Evolutionary conservation across 805 yeast species (phyloP).

Genomic region (Maudiozyma barnettii): DNA sequence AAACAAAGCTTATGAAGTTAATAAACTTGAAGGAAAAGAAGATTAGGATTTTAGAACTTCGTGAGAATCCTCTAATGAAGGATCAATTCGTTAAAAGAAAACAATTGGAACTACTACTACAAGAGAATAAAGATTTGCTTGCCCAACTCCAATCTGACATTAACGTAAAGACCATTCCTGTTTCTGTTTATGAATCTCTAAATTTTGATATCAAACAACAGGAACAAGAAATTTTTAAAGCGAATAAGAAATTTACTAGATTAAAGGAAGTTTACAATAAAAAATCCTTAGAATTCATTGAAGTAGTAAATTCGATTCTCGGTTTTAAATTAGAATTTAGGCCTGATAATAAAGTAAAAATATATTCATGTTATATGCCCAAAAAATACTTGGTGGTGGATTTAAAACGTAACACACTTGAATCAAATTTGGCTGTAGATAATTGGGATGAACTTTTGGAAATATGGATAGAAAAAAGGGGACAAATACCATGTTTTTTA

Average conservation of each 20-base stretch:
- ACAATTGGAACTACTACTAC: slow-evolving; percentile 40
- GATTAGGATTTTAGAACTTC: slow-evolving; percentile 48
- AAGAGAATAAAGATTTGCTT: slow-evolving; percentile 52
- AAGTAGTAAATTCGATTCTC: slow-evolving; percentile 53
- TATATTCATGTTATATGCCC: slow-evolving; percentile 39
- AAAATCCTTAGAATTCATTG: slow-evolving; percentile 63
- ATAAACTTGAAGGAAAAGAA: slow-evolving; percentile 31
- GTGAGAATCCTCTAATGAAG: slow-evolving; percentile 52
- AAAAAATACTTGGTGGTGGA: slow-evolving; percentile 46
- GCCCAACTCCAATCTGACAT: slow-evolving; percentile 15
- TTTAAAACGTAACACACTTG: slow-evolving; percentile 43
- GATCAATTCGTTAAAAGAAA: slow-evolving; percentile 54
- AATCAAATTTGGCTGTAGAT: slow-evolving; percentile 32
- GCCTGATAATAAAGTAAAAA: slow-evolving; percentile 45
- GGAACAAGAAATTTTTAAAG: slow-evolving; percentile 38
- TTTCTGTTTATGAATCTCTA: slow-evolving; percentile 52
- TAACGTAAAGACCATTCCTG: slow-evolving; percentile 39
- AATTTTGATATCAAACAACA: slow-evolving; percentile 42
- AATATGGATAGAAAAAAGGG: slow-evolving; percentile 59
- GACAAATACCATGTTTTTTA: slow-evolving; percentile 67
- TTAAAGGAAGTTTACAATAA: slow-evolving; percentile 47
- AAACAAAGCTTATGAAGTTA: slow-evolving; percentile 31
- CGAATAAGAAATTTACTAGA: slow-evolving; percentile 44
- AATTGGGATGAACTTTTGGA: slow-evolving; percentile 44
- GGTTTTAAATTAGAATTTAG: slow-evolving; percentile 69